Evolutionary conservation across 495 filamentous ascomycete genomes (phyloP), one percentile per base, ranked within the genome.

Genomic region (Podospora pseudoanserina): DNA sequence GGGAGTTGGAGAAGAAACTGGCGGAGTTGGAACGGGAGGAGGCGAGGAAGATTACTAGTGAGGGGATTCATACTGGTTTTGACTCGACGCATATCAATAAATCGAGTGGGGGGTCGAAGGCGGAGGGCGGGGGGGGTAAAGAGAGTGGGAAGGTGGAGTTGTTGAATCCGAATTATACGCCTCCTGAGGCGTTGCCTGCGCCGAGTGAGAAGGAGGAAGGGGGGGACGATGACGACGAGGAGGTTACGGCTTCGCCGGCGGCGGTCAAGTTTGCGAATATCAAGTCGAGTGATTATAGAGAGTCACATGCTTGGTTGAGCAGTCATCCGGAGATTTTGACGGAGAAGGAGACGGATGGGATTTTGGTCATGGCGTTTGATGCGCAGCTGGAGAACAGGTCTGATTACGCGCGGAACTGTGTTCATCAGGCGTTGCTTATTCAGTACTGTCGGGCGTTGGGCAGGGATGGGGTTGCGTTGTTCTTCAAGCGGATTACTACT

Each of bases 401-500:
- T 26, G 89, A 90, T 5, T 90, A 90, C 71, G 89, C 93, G 9
- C 88, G 90, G 39, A 91, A 94, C 78, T 97, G 91, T 78, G 94
- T 99, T 34, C 95, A 99, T 79, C 93, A 97, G 77, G 94, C 89
- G 13, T 83, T 99, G 11, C 83, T 99, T 23, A 79, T 98, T 28
- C 96, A 98, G 79, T 99, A 98, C 81, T 99, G 95, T 81, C 87
- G 93, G 23, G 89, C 91, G 16, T 83, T 99, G 5, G 94, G 94
- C 63, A 86, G 85, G 54, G 94, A 98, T 74, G 95, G 96, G 4
- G 92, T 97, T 6, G 85, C 87, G 27, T 79, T 99, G 11, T 99
- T 99, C 86, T 98, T 99, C 84, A 96, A 93, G 80, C 92, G 93
- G 65, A 93, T 99, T 74, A 92, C 91, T n/a, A 97, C 92, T 15